These are phyloP conservation scores for Sonneratia caseolaris DNA, from an alignment of 345 rosid genomes.

Conservation along the genomic window DNA sequence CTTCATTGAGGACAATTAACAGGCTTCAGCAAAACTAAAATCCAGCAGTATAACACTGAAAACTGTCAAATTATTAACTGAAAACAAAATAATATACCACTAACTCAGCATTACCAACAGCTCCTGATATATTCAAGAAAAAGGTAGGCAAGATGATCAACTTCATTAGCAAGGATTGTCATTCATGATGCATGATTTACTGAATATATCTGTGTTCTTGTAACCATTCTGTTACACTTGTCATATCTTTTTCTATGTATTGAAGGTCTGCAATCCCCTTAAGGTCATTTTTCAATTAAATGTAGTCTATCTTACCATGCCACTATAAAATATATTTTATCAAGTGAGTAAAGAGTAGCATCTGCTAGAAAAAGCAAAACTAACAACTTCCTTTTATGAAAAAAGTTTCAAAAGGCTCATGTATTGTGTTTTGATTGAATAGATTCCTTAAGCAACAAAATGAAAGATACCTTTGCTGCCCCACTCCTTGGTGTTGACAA, in stretches of 20 bases:
- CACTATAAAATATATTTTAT: neutral
- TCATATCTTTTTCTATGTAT: too few relatives aligned
- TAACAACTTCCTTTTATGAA: neutral
- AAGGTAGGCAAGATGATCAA: neutral
- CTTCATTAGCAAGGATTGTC: neutral
- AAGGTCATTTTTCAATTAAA: neutral
- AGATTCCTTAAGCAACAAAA: neutral
- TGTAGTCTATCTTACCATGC: neutral
- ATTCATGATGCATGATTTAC: neutral
- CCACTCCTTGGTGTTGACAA: slow-evolving; percentile 37
- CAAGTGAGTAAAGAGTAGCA: neutral
- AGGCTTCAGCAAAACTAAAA: neutral
- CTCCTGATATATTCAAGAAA: too few relatives aligned
- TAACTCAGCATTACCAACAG: too few relatives aligned
- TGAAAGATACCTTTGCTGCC: slow-evolving; percentile 47
- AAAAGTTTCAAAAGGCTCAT: neutral
- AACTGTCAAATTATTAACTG: too few relatives aligned
- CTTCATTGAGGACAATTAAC: neutral
- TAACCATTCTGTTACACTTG: neutral
- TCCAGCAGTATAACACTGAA: too few relatives aligned
- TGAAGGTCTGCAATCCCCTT: neutral
- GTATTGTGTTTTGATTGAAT: neutral
- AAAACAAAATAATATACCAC: too few relatives aligned
- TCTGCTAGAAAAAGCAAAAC: neutral
- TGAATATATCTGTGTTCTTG: neutral